Conservation (phyloP, 192 early-diverging fungal species). For the Coemansia sp. region DNA sequence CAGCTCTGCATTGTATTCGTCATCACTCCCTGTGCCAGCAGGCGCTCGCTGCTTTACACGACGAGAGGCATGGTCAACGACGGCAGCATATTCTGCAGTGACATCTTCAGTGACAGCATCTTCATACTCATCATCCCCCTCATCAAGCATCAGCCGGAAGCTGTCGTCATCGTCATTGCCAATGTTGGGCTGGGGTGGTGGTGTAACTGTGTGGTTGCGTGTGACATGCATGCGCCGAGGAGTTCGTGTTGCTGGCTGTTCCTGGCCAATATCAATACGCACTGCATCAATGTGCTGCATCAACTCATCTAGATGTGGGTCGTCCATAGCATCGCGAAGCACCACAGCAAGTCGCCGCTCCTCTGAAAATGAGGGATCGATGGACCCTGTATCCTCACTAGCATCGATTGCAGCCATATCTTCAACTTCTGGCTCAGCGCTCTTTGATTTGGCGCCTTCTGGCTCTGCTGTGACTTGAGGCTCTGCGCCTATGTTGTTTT, state of each 20-base stretch:
- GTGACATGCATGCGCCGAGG: slow-evolving; percentile 13
- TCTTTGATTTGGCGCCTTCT: not conserved
- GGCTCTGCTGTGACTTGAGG: not conserved
- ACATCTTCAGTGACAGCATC: too few relatives aligned
- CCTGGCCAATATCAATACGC: slow-evolving; percentile 18
- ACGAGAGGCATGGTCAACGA: not conserved
- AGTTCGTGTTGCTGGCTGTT: slow-evolving; percentile 7
- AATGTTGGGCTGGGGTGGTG: not conserved
- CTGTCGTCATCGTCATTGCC: slow-evolving; percentile 3
- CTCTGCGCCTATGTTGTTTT: not conserved
- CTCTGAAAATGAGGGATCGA: slow-evolving; percentile 42
- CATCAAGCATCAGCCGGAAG: slow-evolving; percentile 16
- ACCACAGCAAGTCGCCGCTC: slow-evolving; percentile 39
- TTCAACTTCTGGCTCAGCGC: not conserved
- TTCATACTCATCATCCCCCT: not conserved
- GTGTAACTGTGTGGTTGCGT: not conserved
- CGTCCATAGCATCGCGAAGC: slow-evolving; percentile 23
- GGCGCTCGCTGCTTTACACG: not conserved
- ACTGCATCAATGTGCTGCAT: slow-evolving; percentile 23
- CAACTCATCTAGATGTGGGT: slow-evolving; percentile 27
- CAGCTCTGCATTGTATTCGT: not conserved
- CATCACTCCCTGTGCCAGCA: not conserved
- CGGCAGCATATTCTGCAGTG: too few relatives aligned
- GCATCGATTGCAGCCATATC: too few relatives aligned
- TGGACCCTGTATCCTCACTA: slow-evolving; percentile 6